Evolutionary conservation across 768 basidiomycete genomes (phyloP).

Genomic region (Termitomyces sp.): DNA sequence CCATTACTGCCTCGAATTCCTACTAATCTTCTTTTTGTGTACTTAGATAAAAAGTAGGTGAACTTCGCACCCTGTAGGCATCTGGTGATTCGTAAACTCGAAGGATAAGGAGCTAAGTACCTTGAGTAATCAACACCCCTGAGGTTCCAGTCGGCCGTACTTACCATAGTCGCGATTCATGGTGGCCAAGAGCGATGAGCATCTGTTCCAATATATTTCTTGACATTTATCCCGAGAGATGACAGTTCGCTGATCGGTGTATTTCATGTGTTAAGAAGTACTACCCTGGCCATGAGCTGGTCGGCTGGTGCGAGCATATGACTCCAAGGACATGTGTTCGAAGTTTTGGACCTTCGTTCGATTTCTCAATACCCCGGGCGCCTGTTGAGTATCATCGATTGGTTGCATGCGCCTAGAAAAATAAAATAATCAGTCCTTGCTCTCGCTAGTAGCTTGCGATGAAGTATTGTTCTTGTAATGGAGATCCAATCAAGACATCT

Average conservation of each 20-base stretch:
- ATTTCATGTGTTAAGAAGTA: not conserved
- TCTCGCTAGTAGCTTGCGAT: not conserved
- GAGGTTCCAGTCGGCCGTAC: not conserved
- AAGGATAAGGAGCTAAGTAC: too few relatives aligned
- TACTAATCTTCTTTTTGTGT: too few relatives aligned
- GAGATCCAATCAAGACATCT: too few relatives aligned
- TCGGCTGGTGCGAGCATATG: not conserved
- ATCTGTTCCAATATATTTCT: not conserved
- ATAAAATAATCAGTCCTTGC: not conserved
- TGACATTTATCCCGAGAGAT: not conserved
- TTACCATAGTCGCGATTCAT: too few relatives aligned
- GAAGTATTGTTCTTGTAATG: too few relatives aligned
- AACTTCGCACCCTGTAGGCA: too few relatives aligned
- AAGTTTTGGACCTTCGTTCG: not conserved
- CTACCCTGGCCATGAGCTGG: not conserved
- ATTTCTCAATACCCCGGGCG: not conserved
- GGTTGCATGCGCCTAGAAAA: too few relatives aligned
- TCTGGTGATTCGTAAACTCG: too few relatives aligned
- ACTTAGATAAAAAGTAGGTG: too few relatives aligned
- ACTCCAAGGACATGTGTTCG: not conserved
- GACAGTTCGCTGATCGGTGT: not conserved
- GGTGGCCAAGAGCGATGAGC: not conserved
- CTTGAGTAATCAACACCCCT: too few relatives aligned
- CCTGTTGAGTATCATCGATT: not conserved
- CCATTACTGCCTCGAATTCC: too few relatives aligned